phyloP scores from a whole-genome alignment of 768 basidiomycete genomes.

The Russula olivacea region DNA sequence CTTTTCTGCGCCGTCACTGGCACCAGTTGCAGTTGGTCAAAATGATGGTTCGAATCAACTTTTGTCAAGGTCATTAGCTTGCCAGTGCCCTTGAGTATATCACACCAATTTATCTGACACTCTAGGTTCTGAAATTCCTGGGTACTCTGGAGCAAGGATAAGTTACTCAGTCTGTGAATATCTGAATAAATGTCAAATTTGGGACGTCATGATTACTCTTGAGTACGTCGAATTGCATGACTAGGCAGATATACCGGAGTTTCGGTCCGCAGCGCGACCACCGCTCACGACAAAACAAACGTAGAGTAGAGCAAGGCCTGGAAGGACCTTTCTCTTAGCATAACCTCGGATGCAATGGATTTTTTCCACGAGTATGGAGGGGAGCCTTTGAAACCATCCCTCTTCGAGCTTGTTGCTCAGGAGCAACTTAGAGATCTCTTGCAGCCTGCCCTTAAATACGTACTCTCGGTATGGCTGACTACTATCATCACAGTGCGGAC shows the following conservation, averaged over 20 bases:
- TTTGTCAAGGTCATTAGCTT: neutral
- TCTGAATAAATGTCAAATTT: neutral
- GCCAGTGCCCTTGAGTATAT: neutral
- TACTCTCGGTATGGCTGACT: conserved; percentile 63
- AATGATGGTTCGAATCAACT: neutral
- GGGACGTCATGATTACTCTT: neutral
- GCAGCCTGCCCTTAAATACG: conserved; percentile 92
- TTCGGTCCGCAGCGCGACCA: neutral
- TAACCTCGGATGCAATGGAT: conserved; percentile 46
- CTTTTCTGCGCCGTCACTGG: neutral
- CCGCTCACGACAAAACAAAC: neutral
- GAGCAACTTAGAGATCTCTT: conserved; percentile 89
- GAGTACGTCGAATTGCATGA: neutral
- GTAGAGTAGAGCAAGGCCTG: neutral
- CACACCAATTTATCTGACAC: neutral
- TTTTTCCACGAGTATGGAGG: conserved; percentile 74
- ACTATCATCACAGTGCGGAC: neutral
- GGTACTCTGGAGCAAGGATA: neutral
- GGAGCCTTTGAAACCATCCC: conserved; percentile 68
- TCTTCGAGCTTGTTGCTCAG: conserved; percentile 91
- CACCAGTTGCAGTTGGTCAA: neutral
- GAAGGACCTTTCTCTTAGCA: neutral
- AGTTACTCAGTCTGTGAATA: neutral
- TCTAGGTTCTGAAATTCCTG: neutral
- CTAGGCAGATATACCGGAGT: neutral